phyloP scores from a whole-genome alignment of 345 rosid genomes.

The Euphorbia tirucalli region DNA sequence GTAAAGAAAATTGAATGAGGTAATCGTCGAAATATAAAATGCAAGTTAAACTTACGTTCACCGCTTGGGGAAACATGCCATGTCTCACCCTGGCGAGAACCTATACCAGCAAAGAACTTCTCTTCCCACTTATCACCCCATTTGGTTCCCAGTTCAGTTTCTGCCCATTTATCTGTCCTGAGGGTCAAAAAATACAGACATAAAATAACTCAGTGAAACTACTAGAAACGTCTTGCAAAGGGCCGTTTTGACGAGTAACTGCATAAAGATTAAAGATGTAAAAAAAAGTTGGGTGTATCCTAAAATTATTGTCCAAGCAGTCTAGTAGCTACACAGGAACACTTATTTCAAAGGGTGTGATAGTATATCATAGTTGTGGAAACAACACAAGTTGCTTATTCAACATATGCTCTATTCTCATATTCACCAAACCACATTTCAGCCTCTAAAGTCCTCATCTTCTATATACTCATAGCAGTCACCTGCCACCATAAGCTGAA shows the following conservation, averaged over 20 bases:
- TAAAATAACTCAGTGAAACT: conserved; percentile 9
- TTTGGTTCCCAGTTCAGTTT: conserved; percentile 94
- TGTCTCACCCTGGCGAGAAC: conserved; percentile 98
- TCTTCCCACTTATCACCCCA: conserved; percentile 99
- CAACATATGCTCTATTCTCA: neutral
- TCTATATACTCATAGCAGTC: neutral
- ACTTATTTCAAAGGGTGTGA: neutral
- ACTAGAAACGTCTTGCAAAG: neutral
- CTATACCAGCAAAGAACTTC: conserved; percentile 88
- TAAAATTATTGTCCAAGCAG: conserved; percentile 1
- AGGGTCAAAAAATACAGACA: conserved; percentile 24
- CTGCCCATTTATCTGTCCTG: conserved; percentile 99
- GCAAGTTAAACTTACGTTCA: conserved; percentile 57
- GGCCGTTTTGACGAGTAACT: neutral
- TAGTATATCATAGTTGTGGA: neutral
- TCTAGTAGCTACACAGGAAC: neutral
- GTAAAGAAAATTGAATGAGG: neutral
- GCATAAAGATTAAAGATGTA: neutral
- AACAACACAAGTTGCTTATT: neutral
- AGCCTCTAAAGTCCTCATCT: neutral
- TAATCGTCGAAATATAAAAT: neutral
- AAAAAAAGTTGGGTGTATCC: neutral
- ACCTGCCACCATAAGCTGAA: neutral
- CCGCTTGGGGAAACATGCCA: conserved; percentile 91
- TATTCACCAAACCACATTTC: neutral